These are phyloP conservation scores for Nitzschia palea DNA, from an alignment of 108 stramenopile genomes.

Conservation along the genomic window DNA sequence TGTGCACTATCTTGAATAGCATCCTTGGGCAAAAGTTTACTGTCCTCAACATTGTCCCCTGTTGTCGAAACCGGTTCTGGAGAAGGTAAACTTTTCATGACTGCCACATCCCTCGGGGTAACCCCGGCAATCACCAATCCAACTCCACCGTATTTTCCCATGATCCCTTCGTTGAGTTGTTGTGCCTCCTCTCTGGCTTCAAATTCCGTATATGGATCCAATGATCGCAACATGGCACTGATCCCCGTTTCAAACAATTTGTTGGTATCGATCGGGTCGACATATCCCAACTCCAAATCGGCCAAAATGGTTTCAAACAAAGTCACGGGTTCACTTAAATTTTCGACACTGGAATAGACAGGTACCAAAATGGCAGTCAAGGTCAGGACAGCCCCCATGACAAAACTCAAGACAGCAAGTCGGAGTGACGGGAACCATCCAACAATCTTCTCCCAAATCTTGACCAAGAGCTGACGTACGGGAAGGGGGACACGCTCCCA, in stretches of 20 bases:
- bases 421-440: conserved; percentile 9
- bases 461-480: conserved; percentile 10
- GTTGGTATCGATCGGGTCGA: conserved; percentile 85
- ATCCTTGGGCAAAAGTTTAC: conserved; percentile 42
- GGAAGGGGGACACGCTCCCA: conserved; percentile 17
- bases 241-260: conserved; percentile 93
- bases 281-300: conserved; percentile 75
- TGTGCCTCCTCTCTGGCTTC: conserved; percentile 76
- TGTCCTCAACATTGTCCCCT: neutral
- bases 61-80: neutral
- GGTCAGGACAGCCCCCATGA: conserved; percentile 41
- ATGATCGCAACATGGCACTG: conserved; percentile 86
- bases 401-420: conserved; percentile 38
- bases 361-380: conserved; percentile 47
- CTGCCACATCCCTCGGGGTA: conserved; percentile 35
- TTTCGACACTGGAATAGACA: conserved; percentile 51
- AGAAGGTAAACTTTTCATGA: conserved; percentile 9
- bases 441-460: neutral
- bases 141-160: conserved; percentile 91
- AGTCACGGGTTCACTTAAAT: conserved; percentile 65
- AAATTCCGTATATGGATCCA: conserved; percentile 98
- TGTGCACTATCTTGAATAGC: conserved; percentile 36
- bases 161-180: conserved; percentile 83
- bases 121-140: conserved; percentile 91
- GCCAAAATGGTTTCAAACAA: conserved; percentile 83